Conservation (phyloP, 2,329 filamentous ascomycete species). For the Fonsecaea nubica region DNA sequence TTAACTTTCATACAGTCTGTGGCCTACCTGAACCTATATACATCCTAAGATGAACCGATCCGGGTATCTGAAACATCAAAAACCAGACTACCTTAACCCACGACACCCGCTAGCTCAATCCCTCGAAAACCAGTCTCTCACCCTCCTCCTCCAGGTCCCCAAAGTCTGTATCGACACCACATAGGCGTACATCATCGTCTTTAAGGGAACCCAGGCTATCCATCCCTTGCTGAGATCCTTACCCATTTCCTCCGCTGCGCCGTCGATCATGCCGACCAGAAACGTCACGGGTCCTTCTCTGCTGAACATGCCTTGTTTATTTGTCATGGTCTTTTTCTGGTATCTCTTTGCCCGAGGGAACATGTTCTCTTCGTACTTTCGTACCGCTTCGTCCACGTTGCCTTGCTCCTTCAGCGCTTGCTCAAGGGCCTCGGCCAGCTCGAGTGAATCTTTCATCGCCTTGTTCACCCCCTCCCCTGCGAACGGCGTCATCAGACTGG, state of each 20-base stretch:
- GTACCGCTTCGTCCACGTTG: constrained; percentile 38
- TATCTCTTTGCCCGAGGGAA: constrained; percentile 38
- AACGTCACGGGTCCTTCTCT: constrained; percentile 36
- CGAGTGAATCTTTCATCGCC: constrained; percentile 43
- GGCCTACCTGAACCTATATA: background rate
- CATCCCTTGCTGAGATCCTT: constrained; percentile 30
- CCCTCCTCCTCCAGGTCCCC: constrained; percentile 21
- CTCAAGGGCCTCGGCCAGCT: constrained; percentile 39
- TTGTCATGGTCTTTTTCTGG: constrained; percentile 39
- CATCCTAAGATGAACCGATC: background rate
- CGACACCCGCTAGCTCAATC: background rate
- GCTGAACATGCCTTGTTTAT: constrained; percentile 40
- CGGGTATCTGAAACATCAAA: background rate
- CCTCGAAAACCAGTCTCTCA: constrained; percentile 12
- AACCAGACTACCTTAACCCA: background rate
- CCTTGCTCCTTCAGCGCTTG: constrained; percentile 23
- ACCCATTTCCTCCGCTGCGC: constrained; percentile 26
- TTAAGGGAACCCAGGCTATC: constrained; percentile 29
- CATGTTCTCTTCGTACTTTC: constrained; percentile 41
- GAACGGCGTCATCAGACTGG: constrained; percentile 43
- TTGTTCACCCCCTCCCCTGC: constrained; percentile 45
- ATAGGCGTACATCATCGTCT: constrained; percentile 22
- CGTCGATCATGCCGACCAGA: constrained; percentile 27
- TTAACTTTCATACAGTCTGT: background rate
- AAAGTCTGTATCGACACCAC: constrained; percentile 14